Conservation (phyloP, 345 rosid species). For the Corchorus olitorius region DNA sequence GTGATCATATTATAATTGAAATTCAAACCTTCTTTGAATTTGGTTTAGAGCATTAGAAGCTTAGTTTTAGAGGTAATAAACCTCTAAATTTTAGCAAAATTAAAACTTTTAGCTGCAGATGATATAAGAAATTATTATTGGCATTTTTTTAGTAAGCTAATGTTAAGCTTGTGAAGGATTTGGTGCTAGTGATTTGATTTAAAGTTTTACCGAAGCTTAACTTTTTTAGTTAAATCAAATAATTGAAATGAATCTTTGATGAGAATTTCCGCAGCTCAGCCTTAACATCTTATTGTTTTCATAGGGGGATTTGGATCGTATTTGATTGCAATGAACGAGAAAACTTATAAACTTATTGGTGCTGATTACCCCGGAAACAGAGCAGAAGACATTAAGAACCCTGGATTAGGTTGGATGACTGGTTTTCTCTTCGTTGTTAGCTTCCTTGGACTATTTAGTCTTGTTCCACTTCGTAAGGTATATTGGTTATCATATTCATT, state of each 20-base stretch:
- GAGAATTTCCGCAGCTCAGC: not conserved
- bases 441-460: conserved; percentile 88
- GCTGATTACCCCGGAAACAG: conserved; percentile 83
- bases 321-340: conserved; percentile 86
- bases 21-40: not conserved
- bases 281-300: not conserved
- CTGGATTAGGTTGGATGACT: conserved; percentile 89
- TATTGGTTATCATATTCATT: not conserved
- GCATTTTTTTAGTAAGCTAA: not conserved
- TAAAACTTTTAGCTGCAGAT: not conserved
- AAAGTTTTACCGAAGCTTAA: not conserved
- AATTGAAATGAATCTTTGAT: not conserved
- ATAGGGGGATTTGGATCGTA: conserved; percentile 92
- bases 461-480: conserved; percentile 91
- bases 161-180: not conserved
- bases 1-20: not conserved
- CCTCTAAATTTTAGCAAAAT: not conserved
- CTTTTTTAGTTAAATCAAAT: not conserved
- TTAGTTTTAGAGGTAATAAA: not conserved
- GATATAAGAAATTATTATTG: not conserved
- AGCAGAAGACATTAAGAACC: conserved; percentile 67
- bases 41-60: not conserved
- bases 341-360: conserved; percentile 80
- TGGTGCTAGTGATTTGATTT: not conserved
- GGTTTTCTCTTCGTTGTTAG: conserved; percentile 87